Conservation (phyloP, 2,329 filamentous ascomycete genomes). For the Apiospora sp. region DNA sequence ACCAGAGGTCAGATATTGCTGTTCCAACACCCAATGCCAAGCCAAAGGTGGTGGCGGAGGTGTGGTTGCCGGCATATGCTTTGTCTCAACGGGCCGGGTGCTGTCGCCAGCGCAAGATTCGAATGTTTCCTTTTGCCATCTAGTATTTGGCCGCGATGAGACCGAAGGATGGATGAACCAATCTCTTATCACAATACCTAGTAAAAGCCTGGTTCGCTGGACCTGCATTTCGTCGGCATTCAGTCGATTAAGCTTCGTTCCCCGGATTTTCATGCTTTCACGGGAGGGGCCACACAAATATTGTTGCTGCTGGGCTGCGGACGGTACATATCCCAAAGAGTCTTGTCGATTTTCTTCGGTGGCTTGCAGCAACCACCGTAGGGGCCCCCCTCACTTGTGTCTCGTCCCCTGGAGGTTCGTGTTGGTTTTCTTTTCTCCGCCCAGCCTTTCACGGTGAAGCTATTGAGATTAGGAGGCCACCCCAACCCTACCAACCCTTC, state of each 20-base stretch:
- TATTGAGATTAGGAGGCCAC: constrained; percentile 4
- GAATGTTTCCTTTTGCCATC: background rate
- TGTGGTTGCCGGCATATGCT: constrained; percentile 14
- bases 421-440: constrained; percentile 12
- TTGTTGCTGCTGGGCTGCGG: background rate
- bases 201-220: constrained; percentile 1
- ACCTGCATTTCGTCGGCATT: constrained; percentile 20
- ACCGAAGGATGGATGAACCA: constrained; percentile 18
- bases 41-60: constrained; percentile 2
- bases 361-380: background rate
- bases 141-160: constrained; percentile 24
- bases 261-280: constrained; percentile 26
- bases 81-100: constrained; percentile 17
- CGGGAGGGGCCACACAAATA: constrained; percentile 13
- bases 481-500: constrained; percentile 7
- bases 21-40: constrained; percentile 2
- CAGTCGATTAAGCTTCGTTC: constrained; percentile 26
- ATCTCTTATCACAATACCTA: background rate
- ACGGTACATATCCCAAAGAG: background rate
- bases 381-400: background rate
- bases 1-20: constrained; percentile 6
- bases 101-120: background rate
- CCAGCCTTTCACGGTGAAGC: constrained; percentile 17
- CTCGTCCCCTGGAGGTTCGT: background rate
- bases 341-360: background rate